A percentile compares a stretch with the other conserved stretches of the same genome.
Evolutionary conservation across 768 basidiomycete species (phyloP).

Genomic region (Fomitopsis serialis): DNA sequence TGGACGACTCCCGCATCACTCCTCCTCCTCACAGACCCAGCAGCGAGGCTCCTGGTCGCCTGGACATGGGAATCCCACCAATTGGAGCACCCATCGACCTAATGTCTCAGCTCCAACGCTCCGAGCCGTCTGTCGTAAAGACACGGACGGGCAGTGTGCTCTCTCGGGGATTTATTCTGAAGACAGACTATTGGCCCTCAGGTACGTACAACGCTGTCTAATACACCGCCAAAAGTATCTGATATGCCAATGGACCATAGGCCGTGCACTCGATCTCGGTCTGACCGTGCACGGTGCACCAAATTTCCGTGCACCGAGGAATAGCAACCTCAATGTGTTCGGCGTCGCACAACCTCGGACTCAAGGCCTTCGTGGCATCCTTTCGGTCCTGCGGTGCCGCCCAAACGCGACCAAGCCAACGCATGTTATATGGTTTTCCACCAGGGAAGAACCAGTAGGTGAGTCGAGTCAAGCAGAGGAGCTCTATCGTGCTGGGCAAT

Average conservation of each 20-base stretch:
- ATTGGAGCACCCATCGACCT: slow-evolving; percentile 44
- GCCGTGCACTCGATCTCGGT: slow-evolving; percentile 85
- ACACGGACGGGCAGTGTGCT: slow-evolving; percentile 80
- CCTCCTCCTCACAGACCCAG: not conserved
- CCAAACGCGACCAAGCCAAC: slow-evolving; percentile 59
- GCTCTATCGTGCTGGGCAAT: too few species aligned
- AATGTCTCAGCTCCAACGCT: slow-evolving; percentile 56
- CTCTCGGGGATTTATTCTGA: slow-evolving; percentile 86
- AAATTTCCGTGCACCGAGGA: slow-evolving; percentile 83
- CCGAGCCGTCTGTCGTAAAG: slow-evolving; percentile 74
- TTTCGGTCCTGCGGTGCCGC: slow-evolving; percentile 76
- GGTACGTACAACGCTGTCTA: slow-evolving; percentile 27
- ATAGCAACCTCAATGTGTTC: slow-evolving; percentile 82
- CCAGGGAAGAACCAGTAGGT: slow-evolving; percentile 94
- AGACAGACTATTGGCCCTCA: slow-evolving; percentile 87
- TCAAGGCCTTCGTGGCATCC: slow-evolving; percentile 84
- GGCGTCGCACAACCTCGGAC: slow-evolving; percentile 95
- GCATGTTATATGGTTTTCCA: slow-evolving; percentile 93
- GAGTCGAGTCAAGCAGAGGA: too few species aligned
- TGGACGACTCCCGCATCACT: too few species aligned
- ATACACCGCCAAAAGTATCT: not conserved
- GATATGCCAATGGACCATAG: slow-evolving; percentile 31
- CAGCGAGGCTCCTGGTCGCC: not conserved
- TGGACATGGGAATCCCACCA: not conserved
- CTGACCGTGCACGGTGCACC: slow-evolving; percentile 92